Conservation (phyloP, 192 early-diverging fungal genomes). For the Mortierella hygrophila region DNA sequence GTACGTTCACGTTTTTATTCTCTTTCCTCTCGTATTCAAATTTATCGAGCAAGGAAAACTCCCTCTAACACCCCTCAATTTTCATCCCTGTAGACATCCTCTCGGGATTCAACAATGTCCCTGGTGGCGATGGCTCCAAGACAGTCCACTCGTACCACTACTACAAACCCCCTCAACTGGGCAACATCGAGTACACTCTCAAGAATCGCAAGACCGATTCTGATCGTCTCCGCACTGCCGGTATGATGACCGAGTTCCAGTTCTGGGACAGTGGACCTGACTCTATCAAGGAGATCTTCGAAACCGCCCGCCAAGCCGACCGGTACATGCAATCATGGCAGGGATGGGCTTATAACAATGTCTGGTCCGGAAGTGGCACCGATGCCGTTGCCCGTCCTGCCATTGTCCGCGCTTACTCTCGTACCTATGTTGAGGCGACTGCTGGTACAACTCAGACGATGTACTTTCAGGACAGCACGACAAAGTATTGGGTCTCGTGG, state of each 20-base stretch:
- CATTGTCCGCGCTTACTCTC: slow-evolving; percentile 45
- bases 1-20: slow-evolving; percentile 10
- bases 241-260: slow-evolving; percentile 68
- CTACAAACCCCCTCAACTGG: slow-evolving; percentile 64
- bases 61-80: neutral
- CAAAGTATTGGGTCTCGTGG: slow-evolving; percentile 56
- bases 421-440: slow-evolving; percentile 57
- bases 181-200: slow-evolving; percentile 48
- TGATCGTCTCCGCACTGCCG: slow-evolving; percentile 57
- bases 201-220: slow-evolving; percentile 59
- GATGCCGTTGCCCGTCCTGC: slow-evolving; percentile 28
- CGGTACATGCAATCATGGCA: slow-evolving; percentile 65
- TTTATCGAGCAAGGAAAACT: neutral
- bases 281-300: slow-evolving; percentile 47
- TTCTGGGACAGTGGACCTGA: slow-evolving; percentile 58
- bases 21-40: neutral
- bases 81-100: slow-evolving; percentile 29
- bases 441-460: slow-evolving; percentile 53
- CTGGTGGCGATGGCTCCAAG: slow-evolving; percentile 63
- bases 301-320: slow-evolving; percentile 59
- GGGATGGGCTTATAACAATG: slow-evolving; percentile 69
- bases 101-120: slow-evolving; percentile 61
- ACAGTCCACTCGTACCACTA: slow-evolving; percentile 67
- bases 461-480: slow-evolving; percentile 48
- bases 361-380: slow-evolving; percentile 31